phyloP scores from a whole-genome alignment of 2,329 filamentous ascomycete genomes.

The Trichothecium roseum region DNA sequence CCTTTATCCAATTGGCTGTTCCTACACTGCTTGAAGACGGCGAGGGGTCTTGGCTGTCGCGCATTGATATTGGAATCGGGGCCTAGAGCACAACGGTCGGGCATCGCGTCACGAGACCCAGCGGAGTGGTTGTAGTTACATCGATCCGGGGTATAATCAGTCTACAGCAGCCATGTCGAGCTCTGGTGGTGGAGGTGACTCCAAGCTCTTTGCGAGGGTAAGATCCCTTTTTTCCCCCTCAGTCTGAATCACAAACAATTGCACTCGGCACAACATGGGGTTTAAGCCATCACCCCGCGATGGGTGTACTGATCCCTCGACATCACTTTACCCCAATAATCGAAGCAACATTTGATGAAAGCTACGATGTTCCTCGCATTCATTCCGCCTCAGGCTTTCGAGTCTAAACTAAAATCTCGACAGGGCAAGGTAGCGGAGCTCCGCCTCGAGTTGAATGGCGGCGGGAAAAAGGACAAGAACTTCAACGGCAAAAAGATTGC shows the following conservation, averaged over 20 bases:
- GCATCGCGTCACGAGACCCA: constrained; percentile 2
- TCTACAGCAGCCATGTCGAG: constrained; percentile 35
- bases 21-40: too few species aligned
- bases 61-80: too few species aligned
- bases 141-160: background rate
- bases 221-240: constrained; percentile 18
- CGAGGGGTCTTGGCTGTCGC: too few species aligned
- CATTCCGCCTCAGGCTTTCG: constrained; percentile 31
- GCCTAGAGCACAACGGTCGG: background rate
- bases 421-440: constrained; percentile 99
- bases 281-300: background rate
- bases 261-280: constrained; percentile 3
- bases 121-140: too few species aligned
- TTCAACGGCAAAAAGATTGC: constrained; percentile 92
- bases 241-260: background rate
- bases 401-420: constrained; percentile 43
- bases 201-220: constrained; percentile 98
- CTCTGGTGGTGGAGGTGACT: constrained; percentile 69
- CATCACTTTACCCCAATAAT: too few species aligned
- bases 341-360: too few species aligned
- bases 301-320: background rate
- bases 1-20: constrained; percentile 5
- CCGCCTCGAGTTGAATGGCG: constrained; percentile 84
- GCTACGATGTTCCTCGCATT: constrained; percentile 46
- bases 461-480: constrained; percentile 97